phyloP scores from a whole-genome alignment of 441 rosid species.

The Gossypium laxum region DNA sequence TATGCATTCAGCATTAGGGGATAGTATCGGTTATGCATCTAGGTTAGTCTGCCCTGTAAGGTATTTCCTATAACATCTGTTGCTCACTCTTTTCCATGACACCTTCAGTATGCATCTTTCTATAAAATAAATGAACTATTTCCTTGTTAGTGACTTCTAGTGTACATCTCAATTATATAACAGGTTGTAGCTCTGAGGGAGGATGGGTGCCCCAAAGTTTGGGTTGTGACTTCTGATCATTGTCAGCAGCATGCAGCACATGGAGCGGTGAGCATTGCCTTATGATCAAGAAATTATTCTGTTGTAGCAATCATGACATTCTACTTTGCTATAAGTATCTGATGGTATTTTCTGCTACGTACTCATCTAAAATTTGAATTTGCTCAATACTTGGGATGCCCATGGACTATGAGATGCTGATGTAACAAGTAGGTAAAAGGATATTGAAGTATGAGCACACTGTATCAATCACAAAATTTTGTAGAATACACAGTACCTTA shows the following conservation, averaged over 20 bases:
- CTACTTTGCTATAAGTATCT: neutral
- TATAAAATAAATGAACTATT: neutral
- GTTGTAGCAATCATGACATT: neutral
- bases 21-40: neutral
- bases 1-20: neutral
- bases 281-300: neutral
- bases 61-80: neutral
- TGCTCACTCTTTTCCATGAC: conserved; percentile 1
- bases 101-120: conserved; percentile 11
- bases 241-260: conserved; percentile 70
- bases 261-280: conserved; percentile 62
- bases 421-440: neutral
- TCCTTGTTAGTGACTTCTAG: conserved; percentile 14
- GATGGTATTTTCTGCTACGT: neutral
- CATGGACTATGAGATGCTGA: neutral
- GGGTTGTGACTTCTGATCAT: conserved; percentile 90
- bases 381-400: neutral
- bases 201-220: conserved; percentile 82
- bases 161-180: conserved; percentile 12
- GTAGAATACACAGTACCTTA: neutral
- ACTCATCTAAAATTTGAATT: neutral
- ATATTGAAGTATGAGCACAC: neutral
- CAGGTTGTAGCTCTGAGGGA: conserved; percentile 76
- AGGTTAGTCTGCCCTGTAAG: neutral
- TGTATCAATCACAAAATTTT: neutral